Percentiles rank a stretch among this genome's conserved stretches.
Conservation (phyloP, 202 grass and related monocot species). For the Setaria viridis region DNA sequence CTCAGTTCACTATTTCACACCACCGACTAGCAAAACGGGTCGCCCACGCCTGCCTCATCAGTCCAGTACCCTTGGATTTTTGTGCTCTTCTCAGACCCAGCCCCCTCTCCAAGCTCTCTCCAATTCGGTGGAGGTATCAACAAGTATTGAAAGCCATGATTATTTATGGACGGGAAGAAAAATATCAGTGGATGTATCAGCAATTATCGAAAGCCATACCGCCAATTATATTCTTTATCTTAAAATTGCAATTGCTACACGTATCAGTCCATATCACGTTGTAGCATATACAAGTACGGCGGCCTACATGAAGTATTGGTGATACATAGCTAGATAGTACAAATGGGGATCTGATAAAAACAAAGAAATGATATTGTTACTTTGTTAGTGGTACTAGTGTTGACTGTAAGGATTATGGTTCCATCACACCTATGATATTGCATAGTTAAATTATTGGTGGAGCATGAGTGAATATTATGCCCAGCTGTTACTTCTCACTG, state of each 20-base stretch:
- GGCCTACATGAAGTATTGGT: neutral
- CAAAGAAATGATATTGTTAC: neutral
- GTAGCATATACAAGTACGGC: neutral
- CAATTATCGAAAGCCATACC: neutral
- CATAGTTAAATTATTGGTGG: neutral
- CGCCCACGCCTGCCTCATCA: too few relatives aligned
- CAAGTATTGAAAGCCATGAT: too few relatives aligned
- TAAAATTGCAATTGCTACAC: neutral
- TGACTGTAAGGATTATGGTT: neutral
- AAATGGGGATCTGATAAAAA: neutral
- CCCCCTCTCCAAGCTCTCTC: neutral
- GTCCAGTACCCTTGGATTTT: too few relatives aligned
- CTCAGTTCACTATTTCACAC: too few relatives aligned
- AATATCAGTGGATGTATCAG: neutral
- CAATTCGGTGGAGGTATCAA: neutral
- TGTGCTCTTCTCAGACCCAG: too few relatives aligned
- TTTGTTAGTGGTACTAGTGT: neutral
- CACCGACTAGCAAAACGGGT: too few relatives aligned
- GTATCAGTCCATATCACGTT: neutral
- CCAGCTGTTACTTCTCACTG: neutral
- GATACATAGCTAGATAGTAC: neutral
- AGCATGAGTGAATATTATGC: neutral
- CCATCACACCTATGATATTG: neutral
- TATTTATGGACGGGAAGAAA: neutral
- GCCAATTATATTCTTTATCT: neutral